Conservation (phyloP, 2,329 filamentous ascomycete species). For the Laburnicola sp. region DNA sequence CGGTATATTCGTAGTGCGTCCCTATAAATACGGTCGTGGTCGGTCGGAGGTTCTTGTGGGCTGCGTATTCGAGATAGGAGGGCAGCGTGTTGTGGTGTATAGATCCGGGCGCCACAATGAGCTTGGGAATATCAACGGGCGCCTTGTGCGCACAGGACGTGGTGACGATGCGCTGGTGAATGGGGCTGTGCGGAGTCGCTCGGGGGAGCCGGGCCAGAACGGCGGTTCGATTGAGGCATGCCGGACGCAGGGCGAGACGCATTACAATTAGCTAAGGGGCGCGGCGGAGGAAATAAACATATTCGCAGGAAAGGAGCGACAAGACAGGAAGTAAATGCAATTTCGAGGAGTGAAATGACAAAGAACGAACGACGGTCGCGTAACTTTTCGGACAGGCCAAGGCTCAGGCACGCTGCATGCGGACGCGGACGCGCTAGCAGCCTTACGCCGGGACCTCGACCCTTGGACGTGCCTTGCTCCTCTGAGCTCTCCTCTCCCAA, state of each 20-base stretch:
- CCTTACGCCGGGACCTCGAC: conserved; percentile 11
- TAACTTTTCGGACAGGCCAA: conserved; percentile 23
- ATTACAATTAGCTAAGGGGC: conserved; percentile 26
- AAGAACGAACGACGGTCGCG: conserved; percentile 17
- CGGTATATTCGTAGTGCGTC: conserved; percentile 76
- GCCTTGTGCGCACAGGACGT: conserved; percentile 30
- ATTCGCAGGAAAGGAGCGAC: conserved; percentile 21
- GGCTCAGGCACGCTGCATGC: conserved; percentile 14
- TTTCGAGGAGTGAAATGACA: not conserved
- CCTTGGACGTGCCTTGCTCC: not conserved
- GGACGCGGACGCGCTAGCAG: conserved; percentile 26
- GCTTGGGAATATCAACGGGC: conserved; percentile 31
- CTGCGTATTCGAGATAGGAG: conserved; percentile 67
- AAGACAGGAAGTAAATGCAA: conserved; percentile 1
- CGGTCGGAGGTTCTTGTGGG: conserved; percentile 58
- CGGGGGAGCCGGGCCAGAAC: conserved; percentile 27
- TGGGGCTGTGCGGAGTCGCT: conserved; percentile 24
- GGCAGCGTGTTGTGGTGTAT: conserved; percentile 63
- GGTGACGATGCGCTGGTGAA: conserved; percentile 33
- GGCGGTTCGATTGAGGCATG: conserved; percentile 24
- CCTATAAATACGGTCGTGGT: conserved; percentile 67
- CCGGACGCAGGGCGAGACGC: conserved; percentile 28
- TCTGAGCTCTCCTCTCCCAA: not conserved
- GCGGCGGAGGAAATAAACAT: conserved; percentile 21
- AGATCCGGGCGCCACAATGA: conserved; percentile 36